Evolutionary conservation across 805 yeast species (phyloP).

Genomic region (Ogataea methylovora): DNA sequence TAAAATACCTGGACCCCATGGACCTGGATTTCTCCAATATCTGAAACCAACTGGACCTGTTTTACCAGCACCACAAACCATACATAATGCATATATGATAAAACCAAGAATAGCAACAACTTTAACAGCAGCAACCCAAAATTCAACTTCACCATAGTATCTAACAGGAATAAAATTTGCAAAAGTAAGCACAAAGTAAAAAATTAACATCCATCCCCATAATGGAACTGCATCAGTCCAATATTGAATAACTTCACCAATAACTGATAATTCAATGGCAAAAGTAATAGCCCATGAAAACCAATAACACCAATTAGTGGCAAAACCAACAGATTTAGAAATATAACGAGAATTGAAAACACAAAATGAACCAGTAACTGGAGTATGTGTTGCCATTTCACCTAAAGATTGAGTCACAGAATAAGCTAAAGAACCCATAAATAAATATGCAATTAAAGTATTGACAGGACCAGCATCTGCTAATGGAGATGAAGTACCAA

Average conservation of each 20-base stretch:
- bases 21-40: constrained; percentile 76
- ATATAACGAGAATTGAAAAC: constrained; percentile 63
- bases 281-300: constrained; percentile 73
- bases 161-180: constrained; percentile 61
- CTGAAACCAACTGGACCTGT: constrained; percentile 72
- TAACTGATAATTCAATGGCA: constrained; percentile 65
- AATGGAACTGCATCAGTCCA: constrained; percentile 68
- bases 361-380: constrained; percentile 61
- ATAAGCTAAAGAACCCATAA: constrained; percentile 59
- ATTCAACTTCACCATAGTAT: constrained; percentile 68
- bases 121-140: constrained; percentile 64
- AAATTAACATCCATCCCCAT: constrained; percentile 67
- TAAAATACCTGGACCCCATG: constrained; percentile 61
- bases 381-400: constrained; percentile 76
- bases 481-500: constrained; percentile 53
- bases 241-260: constrained; percentile 55
- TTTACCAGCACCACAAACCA: constrained; percentile 68
- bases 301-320: constrained; percentile 71
- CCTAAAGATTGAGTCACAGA: constrained; percentile 67
- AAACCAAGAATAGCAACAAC: constrained; percentile 68
- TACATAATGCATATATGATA: constrained; percentile 54
- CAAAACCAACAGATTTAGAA: constrained; percentile 66
- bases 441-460: constrained; percentile 53
- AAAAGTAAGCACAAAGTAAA: constrained; percentile 46
- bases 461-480: constrained; percentile 61